Evolutionary conservation across 1,284 basidiomycete genomes (phyloP), one percentile per base, ranked within the genome.

Genomic region (Rhodotorula sp.): DNA sequence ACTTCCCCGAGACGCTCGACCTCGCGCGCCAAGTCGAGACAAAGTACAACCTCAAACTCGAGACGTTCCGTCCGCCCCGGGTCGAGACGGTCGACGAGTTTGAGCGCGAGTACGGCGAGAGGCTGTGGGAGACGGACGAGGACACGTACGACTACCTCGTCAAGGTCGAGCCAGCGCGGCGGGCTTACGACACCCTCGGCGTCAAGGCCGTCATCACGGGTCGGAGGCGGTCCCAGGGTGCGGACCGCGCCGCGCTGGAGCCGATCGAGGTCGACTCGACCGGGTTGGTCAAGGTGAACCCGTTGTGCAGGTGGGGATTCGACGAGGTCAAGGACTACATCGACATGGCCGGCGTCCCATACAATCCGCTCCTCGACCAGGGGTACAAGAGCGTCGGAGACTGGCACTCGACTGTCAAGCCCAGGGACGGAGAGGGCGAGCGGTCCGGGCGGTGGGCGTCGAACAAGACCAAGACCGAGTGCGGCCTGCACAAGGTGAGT

Each of bases 331-430:
- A 97, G 75, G 88, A 87, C 78, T 96, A 98, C 80, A 86, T 95
- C 68, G 87, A 88, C 65, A 84, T 86, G 72, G 88, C 98, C 82
- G 83, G 87, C 44, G 94, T 98, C 2, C 94, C 94, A 2, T 88
- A 89, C 76, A 98, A 99, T 83, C 88, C 87, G 72, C 85, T 99
- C 6, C 85, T 98, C 52, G 88, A 89, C 75, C 86, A 93, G 79
- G 95, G 95, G 2, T 99, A 98, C 84, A 89, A 89, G 77, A 93
- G 90, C 77, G 88, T 99, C 72, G 95, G 95, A 15, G 95, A 99
- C 81, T 95, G 93, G 90, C 96, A 99, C 82, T 94, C 92, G 73
- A 99, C 95, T 0, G 82, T 81, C 32, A 88, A 88, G 79, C 82
- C 83, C 6, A 72, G 70, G 24, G 89, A 94, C 76, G 84, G 84